These are phyloP conservation scores for Penicillium sp. DNA, from an alignment of 2,329 filamentous ascomycete genomes.

Conservation along the genomic window DNA sequence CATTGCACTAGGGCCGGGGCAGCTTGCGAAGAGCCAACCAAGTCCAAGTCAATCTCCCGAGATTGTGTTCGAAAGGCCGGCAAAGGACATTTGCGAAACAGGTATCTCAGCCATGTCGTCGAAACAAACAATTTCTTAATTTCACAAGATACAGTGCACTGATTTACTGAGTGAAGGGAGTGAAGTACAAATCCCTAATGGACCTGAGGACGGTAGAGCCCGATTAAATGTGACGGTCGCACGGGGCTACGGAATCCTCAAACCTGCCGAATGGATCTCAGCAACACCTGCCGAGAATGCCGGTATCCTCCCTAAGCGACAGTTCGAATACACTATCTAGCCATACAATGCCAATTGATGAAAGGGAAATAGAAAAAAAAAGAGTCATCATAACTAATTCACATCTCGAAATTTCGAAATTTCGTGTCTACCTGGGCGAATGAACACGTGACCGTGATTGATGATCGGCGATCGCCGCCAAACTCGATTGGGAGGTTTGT, in stretches of 20 bases:
- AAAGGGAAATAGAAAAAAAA: background rate
- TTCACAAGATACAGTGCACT: background rate
- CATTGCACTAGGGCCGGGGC: background rate
- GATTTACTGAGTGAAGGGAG: background rate
- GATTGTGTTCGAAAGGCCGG: background rate
- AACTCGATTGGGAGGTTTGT: constrained; percentile 43
- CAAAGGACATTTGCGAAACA: background rate
- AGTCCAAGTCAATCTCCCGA: background rate
- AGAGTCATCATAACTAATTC: background rate
- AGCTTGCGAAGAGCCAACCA: background rate
- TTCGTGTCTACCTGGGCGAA: background rate
- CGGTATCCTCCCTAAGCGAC: constrained; percentile 2
- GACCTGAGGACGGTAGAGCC: background rate
- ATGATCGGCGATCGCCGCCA: constrained; percentile 25
- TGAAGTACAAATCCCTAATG: background rate
- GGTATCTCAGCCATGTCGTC: background rate
- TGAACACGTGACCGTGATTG: constrained; percentile 11
- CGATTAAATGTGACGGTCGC: constrained; percentile 15
- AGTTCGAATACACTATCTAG: background rate
- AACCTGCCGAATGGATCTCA: constrained; percentile 12
- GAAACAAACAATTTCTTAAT: background rate
- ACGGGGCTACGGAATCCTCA: constrained; percentile 19
- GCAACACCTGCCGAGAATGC: constrained; percentile 12
- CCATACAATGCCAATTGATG: background rate
- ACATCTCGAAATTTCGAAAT: background rate